phyloP scores from a whole-genome alignment of 352 stramenopile species.

The Achlya hypogyna region DNA sequence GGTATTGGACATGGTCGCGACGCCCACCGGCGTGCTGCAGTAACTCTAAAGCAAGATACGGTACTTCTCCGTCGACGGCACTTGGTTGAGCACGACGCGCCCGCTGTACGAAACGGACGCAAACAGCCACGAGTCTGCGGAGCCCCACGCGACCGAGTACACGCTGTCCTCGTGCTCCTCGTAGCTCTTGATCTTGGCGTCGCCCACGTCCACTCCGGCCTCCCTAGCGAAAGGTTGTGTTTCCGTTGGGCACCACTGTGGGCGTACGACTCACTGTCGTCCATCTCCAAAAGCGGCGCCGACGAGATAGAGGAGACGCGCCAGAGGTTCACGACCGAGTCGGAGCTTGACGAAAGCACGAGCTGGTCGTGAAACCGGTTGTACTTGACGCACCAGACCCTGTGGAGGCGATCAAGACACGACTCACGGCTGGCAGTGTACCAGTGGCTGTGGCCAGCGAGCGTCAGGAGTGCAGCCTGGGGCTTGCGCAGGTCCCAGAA shows the following conservation, averaged over 20 bases:
- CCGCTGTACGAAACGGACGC: constrained; percentile 93
- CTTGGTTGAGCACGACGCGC: constrained; percentile 90
- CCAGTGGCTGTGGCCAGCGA: constrained; percentile 92
- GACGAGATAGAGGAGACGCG: constrained; percentile 94
- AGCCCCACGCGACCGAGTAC: constrained; percentile 89
- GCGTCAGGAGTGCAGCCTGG: constrained; percentile 63
- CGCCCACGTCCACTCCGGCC: constrained; percentile 44
- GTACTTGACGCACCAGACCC: constrained; percentile 85
- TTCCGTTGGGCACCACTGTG: constrained; percentile 15
- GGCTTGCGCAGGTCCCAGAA: constrained; percentile 95
- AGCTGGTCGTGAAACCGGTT: constrained; percentile 99
- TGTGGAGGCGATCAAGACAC: background rate
- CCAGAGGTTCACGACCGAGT: constrained; percentile 93
- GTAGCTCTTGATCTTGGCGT: constrained; percentile 76
- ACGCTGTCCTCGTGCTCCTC: constrained; percentile 94
- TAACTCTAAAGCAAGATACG: constrained; percentile 93
- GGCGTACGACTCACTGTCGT: constrained; percentile 60
- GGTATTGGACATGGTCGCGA: constrained; percentile 60
- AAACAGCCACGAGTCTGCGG: constrained; percentile 94
- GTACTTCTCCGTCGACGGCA: constrained; percentile 98
- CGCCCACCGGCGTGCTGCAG: constrained; percentile 41
- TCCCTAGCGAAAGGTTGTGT: constrained; percentile 41
- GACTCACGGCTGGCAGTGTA: background rate
- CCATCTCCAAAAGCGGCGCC: constrained; percentile 90
- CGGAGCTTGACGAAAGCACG: constrained; percentile 88